These are phyloP conservation scores for Aspergillus ostianus DNA, from an alignment of 495 filamentous ascomycete species.

Conservation along the genomic window DNA sequence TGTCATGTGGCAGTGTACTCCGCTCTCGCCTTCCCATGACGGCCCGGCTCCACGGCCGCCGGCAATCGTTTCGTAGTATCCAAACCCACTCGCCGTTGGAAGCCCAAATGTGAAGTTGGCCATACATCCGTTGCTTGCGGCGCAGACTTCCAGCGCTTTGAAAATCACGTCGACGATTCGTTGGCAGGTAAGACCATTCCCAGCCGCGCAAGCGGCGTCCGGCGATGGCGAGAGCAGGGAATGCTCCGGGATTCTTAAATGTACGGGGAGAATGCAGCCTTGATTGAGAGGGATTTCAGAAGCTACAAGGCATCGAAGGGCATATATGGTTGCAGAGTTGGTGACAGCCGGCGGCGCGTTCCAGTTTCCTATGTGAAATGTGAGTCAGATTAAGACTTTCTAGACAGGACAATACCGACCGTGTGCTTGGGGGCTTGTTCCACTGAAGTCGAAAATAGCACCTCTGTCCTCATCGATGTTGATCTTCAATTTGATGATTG, in stretches of 20 bases:
- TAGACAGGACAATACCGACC: too few relatives aligned
- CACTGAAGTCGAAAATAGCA: constrained; percentile 84
- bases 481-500: constrained; percentile 79
- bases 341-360: constrained; percentile 90
- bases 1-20: constrained; percentile 96
- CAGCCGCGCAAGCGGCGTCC: constrained; percentile 88
- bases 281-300: constrained; percentile 96
- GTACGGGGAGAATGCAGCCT: constrained; percentile 85
- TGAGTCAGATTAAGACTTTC: too few relatives aligned
- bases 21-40: constrained; percentile 82
- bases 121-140: constrained; percentile 86
- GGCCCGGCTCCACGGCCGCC: constrained; percentile 87
- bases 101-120: constrained; percentile 71
- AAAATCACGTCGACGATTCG: constrained; percentile 93
- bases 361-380: too few relatives aligned
- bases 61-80: constrained; percentile 96
- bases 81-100: constrained; percentile 62
- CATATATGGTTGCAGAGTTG: constrained; percentile 95
- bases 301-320: constrained; percentile 84
- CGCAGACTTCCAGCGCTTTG: constrained; percentile 84
- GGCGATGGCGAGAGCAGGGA: constrained; percentile 83
- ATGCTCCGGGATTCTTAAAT: constrained; percentile 76
- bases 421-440: constrained; percentile 31
- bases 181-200: constrained; percentile 90
- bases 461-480: constrained; percentile 86